These are phyloP conservation scores for Nicotiana tomentosiformis DNA, from an alignment of 257 asterid genomes.

Conservation along the genomic window DNA sequence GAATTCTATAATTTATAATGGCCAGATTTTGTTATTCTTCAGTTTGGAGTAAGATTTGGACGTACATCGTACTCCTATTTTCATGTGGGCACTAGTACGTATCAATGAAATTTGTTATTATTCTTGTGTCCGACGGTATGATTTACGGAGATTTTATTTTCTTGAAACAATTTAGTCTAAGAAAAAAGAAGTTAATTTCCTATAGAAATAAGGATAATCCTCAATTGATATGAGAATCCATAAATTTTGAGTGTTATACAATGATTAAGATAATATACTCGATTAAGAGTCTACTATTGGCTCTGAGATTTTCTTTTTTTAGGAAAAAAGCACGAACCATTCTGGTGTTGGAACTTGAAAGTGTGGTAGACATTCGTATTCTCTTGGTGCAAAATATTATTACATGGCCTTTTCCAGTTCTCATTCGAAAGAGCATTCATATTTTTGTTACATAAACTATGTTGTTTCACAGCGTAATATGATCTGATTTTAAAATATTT, in stretches of 20 bases:
- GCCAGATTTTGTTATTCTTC: neutral
- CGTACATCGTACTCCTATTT: neutral
- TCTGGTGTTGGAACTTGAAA: neutral
- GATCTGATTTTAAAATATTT: neutral
- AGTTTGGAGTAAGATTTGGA: neutral
- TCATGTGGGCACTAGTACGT: neutral
- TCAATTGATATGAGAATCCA: no score
- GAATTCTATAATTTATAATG: slow-evolving; percentile 57
- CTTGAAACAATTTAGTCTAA: neutral
- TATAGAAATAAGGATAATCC: no score
- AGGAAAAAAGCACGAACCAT: neutral
- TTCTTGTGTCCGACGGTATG: neutral
- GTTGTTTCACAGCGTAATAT: neutral
- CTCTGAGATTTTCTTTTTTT: no score
- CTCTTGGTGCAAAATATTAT: neutral
- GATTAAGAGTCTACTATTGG: no score
- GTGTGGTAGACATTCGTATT: no score
- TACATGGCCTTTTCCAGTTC: neutral
- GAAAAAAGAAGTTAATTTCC: no score
- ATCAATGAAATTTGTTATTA: no score
- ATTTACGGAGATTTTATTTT: no score
- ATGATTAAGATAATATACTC: no score
- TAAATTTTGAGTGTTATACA: no score
- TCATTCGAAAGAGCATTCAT: neutral
- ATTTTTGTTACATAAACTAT: neutral